Conservation (phyloP, 1,284 basidiomycete species). For the Schizopora paradoxa region DNA sequence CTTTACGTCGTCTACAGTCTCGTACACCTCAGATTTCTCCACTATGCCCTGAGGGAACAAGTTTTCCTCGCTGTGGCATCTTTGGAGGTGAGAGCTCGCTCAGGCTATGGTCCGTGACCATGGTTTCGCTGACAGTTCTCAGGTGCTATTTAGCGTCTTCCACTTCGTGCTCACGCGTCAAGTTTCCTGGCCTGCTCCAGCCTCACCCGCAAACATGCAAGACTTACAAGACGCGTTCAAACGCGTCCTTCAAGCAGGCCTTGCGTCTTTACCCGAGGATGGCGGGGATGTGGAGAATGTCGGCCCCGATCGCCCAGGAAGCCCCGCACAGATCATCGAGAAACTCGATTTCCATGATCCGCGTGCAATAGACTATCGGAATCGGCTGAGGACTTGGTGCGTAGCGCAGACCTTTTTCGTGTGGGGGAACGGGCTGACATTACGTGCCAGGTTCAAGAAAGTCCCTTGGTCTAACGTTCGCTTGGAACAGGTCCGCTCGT, state of each 20-base stretch:
- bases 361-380: constrained; percentile 72
- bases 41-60: constrained; percentile 35
- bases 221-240: constrained; percentile 58
- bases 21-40: constrained; percentile 38
- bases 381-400: constrained; percentile 59
- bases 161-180: constrained; percentile 51
- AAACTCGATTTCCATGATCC: constrained; percentile 59
- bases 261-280: constrained; percentile 48
- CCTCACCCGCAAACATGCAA: constrained; percentile 39
- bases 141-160: constrained; percentile 79
- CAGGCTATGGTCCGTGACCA: constrained; percentile 8
- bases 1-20: constrained; percentile 54
- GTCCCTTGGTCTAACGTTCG: constrained; percentile 70
- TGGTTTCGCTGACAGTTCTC: constrained; percentile 3
- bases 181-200: constrained; percentile 48
- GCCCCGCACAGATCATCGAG: constrained; percentile 54
- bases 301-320: constrained; percentile 47
- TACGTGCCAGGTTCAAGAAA: constrained; percentile 59
- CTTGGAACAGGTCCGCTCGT: constrained; percentile 60
- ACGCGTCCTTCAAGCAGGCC: constrained; percentile 57
- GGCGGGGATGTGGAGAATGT: constrained; percentile 53
- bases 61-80: constrained; percentile 44
- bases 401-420: constrained; percentile 9
- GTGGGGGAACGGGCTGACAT: constrained; percentile 4
- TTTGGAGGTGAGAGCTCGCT: constrained; percentile 46